Conservation (phyloP, 257 asterid genomes). For the Fraxinus anomala region DNA sequence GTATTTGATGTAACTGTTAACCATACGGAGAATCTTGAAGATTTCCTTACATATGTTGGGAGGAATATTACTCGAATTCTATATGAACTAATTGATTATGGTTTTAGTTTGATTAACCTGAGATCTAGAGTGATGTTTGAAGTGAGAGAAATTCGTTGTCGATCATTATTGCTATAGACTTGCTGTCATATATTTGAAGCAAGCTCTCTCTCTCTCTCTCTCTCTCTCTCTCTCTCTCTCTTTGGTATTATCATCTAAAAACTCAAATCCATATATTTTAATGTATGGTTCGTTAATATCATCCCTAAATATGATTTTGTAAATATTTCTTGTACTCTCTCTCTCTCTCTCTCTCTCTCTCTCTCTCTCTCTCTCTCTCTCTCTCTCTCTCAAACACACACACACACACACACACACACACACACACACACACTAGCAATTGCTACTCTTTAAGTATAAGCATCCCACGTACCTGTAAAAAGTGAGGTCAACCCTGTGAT, state of each 20-base stretch:
- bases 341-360: not conserved
- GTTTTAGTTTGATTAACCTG: not conserved
- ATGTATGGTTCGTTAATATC: too few relatives aligned
- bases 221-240: too few relatives aligned
- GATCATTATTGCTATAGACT: not conserved
- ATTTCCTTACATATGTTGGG: not conserved
- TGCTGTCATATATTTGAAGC: not conserved
- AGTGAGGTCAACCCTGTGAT: not conserved
- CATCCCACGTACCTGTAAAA: not conserved
- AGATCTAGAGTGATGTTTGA: not conserved
- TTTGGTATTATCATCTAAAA: too few relatives aligned
- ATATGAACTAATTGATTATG: not conserved
- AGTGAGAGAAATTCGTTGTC: not conserved
- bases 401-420: too few relatives aligned
- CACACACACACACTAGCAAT: too few relatives aligned
- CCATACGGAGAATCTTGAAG: not conserved
- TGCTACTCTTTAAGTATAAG: too few relatives aligned
- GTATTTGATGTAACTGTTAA: not conserved
- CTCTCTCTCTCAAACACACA: not conserved
- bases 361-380: not conserved
- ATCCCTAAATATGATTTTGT: not conserved
- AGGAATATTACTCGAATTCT: not conserved
- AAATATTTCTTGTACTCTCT: not conserved
- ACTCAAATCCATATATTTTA: too few relatives aligned
- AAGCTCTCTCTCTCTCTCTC: not conserved